Conservation (phyloP, 169 alveolate genomes). For the Cyclospora cayetanensis region DNA sequence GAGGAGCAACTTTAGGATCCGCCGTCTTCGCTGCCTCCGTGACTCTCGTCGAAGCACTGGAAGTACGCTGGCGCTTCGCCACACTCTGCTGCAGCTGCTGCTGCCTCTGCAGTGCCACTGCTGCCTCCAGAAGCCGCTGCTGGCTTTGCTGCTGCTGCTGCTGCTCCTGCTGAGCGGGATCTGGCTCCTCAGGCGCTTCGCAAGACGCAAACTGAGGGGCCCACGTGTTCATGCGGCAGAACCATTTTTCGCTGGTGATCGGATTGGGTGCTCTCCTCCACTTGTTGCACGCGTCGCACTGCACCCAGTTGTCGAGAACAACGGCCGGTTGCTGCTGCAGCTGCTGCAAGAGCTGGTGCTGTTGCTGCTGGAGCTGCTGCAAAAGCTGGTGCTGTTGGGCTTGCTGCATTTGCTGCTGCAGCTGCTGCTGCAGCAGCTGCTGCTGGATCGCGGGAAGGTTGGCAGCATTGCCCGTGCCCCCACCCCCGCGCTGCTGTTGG, state of each 20-base stretch:
- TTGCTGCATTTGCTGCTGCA: conserved; percentile 65
- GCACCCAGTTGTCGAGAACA: conserved; percentile 69
- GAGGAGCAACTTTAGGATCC: conserved; percentile 34
- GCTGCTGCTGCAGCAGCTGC: conserved; percentile 69
- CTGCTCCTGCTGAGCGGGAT: conserved; percentile 65
- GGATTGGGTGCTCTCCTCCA: conserved; percentile 67
- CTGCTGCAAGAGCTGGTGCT: conserved; percentile 55
- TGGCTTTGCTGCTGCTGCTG: conserved; percentile 8
- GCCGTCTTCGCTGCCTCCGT: conserved; percentile 23
- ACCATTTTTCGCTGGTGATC: conserved; percentile 69
- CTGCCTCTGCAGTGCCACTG: conserved; percentile 49
- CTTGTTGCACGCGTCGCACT: conserved; percentile 71
- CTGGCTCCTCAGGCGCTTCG: conserved; percentile 70
- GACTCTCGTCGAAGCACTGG: conserved; percentile 13
- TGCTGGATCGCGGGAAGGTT: conserved; percentile 32
- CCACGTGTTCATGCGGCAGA: conserved; percentile 70
- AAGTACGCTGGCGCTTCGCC: conserved; percentile 62
- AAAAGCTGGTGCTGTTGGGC: conserved; percentile 52
- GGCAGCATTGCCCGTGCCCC: conserved; percentile 20
- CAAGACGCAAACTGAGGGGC: conserved; percentile 71
- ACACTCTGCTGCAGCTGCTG: conserved; percentile 59
- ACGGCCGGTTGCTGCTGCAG: conserved; percentile 43
- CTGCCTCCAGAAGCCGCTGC: conserved; percentile 42
- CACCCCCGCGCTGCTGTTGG: conserved; percentile 35
- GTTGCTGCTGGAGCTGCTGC: conserved; percentile 58